phyloP scores from a whole-genome alignment of 345 rosid genomes.

The Acer campestre region DNA sequence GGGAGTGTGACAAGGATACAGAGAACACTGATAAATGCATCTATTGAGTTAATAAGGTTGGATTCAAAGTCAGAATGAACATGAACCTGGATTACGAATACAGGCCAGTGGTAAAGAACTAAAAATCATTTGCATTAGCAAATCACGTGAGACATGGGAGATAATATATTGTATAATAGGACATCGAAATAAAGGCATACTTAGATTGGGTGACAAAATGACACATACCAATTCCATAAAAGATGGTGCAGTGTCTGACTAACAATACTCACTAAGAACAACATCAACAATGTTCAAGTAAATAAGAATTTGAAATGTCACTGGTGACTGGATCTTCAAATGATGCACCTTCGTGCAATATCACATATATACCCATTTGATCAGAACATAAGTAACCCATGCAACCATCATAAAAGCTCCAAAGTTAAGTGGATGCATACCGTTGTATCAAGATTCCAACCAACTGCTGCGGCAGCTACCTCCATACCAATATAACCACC shows the following conservation, averaged over 20 bases:
- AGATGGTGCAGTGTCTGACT: not conserved
- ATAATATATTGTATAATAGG: too few species aligned
- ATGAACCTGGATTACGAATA: too few species aligned
- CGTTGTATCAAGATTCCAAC: constrained; percentile 91
- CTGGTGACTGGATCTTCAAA: not conserved
- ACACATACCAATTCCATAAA: not conserved
- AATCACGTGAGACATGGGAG: too few species aligned
- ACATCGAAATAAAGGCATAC: too few species aligned
- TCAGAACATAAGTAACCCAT: not conserved
- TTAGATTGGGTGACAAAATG: too few species aligned
- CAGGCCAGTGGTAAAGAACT: too few species aligned
- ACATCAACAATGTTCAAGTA: not conserved
- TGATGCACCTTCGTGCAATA: not conserved
- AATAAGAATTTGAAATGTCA: not conserved
- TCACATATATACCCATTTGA: not conserved
- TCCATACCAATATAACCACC: constrained; percentile 99
- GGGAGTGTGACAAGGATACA: too few species aligned
- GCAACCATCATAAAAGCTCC: not conserved
- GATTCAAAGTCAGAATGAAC: too few species aligned
- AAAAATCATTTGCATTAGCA: too few species aligned
- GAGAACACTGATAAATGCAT: too few species aligned
- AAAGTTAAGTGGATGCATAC: constrained; percentile 35
- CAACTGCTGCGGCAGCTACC: constrained; percentile 96
- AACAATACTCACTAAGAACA: not conserved
- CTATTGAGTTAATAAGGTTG: too few species aligned